These are phyloP conservation scores for Colletotrichum limetticola DNA, from an alignment of 2,329 filamentous ascomycete species.

Conservation along the genomic window DNA sequence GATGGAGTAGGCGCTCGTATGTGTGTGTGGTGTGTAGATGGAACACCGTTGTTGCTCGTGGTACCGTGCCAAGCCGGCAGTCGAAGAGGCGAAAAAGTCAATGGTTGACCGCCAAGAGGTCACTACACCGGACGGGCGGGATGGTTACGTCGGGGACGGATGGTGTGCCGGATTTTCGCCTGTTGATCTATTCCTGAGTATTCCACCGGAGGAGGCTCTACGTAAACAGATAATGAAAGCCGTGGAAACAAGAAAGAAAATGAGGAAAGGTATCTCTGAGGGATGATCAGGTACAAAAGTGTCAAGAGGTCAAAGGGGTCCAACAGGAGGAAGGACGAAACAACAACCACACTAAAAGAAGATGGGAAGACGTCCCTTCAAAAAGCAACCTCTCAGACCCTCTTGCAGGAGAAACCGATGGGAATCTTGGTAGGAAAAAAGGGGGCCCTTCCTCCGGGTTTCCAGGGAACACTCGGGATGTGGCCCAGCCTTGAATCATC, in stretches of 20 bases:
- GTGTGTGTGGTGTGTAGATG: background rate
- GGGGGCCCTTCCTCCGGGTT: background rate
- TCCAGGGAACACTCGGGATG: conserved; percentile 14
- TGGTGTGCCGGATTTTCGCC: background rate
- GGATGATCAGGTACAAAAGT: background rate
- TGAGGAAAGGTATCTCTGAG: background rate
- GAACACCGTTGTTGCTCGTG: background rate
- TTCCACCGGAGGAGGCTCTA: background rate
- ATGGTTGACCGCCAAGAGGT: conserved; percentile 3
- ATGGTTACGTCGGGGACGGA: background rate
- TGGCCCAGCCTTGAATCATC: conserved; percentile 17
- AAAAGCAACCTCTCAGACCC: conserved; percentile 23
- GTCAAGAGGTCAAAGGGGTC: background rate
- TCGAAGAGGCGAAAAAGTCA: background rate
- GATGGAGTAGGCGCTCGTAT: conserved; percentile 23
- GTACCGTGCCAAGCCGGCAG: conserved; percentile 31
- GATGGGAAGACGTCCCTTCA: conserved; percentile 8
- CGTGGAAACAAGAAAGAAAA: background rate
- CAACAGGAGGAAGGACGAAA: background rate
- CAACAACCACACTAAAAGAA: background rate
- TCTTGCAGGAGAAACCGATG: background rate
- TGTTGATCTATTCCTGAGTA: background rate
- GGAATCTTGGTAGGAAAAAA: background rate
- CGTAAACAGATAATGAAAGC: background rate
- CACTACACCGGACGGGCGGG: background rate